phyloP scores from a whole-genome alignment of 73 alveolate genomes.

The Paramecium bursaria region DNA sequence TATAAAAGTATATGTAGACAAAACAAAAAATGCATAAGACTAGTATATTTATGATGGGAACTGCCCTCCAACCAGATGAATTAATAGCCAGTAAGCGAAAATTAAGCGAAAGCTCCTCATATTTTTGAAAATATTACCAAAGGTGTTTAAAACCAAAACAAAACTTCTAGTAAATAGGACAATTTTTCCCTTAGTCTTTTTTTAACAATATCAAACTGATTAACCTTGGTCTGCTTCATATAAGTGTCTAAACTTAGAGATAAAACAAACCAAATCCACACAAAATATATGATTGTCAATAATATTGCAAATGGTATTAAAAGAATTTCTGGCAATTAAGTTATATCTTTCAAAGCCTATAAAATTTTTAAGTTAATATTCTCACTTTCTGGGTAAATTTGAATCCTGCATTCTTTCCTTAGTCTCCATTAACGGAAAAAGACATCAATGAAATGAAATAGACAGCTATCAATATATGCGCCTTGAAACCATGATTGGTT shows the following conservation, averaged over 20 bases:
- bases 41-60: slow-evolving; percentile 38
- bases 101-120: slow-evolving; percentile 12
- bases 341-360: background rate
- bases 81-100: background rate
- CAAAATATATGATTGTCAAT: background rate
- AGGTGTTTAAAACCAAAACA: slow-evolving; percentile 12
- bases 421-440: background rate
- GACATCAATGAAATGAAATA: slow-evolving; percentile 10
- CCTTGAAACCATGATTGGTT: background rate
- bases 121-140: slow-evolving; percentile 9
- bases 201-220: background rate
- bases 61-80: slow-evolving; percentile 13
- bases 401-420: slow-evolving; percentile 4
- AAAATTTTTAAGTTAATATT: background rate
- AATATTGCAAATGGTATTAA: background rate
- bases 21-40: background rate
- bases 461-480: background rate
- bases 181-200: background rate
- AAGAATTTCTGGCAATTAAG: background rate
- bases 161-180: background rate
- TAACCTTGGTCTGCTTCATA: background rate
- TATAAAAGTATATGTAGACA: slow-evolving; percentile 23
- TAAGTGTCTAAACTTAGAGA: background rate
- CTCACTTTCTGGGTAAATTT: background rate
- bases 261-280: background rate